These are phyloP conservation scores for Aureobasidium sp. DNA, from an alignment of 2,329 filamentous ascomycete genomes.

Conservation along the genomic window DNA sequence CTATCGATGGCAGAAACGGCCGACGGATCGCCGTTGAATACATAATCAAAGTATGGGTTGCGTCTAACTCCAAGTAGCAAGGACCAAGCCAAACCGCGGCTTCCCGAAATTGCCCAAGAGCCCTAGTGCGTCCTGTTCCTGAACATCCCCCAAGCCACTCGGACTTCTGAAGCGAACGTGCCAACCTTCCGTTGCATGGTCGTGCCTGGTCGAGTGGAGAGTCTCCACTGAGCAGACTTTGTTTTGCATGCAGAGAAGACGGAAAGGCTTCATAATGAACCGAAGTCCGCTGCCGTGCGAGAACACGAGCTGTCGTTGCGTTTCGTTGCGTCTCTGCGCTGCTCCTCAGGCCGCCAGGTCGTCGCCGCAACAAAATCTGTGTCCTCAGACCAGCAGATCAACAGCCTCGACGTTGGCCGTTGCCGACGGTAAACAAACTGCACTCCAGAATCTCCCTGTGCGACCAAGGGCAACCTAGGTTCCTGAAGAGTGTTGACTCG, in stretches of 20 bases:
- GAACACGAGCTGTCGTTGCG: not conserved
- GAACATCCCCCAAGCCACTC: constrained; percentile 8
- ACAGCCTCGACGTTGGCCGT: constrained; percentile 7
- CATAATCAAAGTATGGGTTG: constrained; percentile 8
- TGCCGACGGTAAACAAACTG: constrained; percentile 4
- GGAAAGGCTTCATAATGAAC: not conserved
- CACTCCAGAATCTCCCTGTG: constrained; percentile 9
- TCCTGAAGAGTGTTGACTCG: not conserved
- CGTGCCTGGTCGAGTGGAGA: not conserved
- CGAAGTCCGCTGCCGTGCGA: not conserved
- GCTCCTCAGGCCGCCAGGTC: constrained; percentile 6
- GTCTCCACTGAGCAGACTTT: not conserved
- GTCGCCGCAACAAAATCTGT: constrained; percentile 8
- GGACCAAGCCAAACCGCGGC: not conserved
- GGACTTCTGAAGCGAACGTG: constrained; percentile 11
- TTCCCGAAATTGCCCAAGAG: constrained; percentile 6
- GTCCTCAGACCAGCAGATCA: constrained; percentile 2
- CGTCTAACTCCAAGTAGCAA: not conserved
- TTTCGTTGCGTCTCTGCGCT: not conserved
- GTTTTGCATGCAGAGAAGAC: constrained; percentile 4
- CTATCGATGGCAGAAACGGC: constrained; percentile 14
- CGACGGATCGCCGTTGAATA: constrained; percentile 1
- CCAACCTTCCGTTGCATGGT: not conserved
- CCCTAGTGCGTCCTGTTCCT: constrained; percentile 7
- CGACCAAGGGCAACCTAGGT: not conserved